Conservation (phyloP, 305 asterid genomes). For the Fraxinus ornus region DNA sequence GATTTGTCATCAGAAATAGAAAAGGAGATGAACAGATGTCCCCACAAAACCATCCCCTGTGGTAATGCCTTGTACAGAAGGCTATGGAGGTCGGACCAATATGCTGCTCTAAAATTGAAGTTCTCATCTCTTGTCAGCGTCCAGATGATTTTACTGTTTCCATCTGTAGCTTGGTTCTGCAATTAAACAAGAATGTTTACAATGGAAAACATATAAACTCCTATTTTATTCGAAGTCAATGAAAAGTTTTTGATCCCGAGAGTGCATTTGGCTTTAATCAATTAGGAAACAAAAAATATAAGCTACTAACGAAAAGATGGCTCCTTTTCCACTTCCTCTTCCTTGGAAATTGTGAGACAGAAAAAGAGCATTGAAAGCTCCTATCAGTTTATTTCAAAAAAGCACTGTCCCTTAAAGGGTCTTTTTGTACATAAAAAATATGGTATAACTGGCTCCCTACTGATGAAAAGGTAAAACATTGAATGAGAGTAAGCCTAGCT, state of each 20-base stretch:
- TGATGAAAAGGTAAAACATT: neutral
- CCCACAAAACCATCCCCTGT: slow-evolving; percentile 57
- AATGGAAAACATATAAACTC: neutral
- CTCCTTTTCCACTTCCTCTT: neutral
- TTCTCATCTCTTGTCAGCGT: slow-evolving; percentile 59
- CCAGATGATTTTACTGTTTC: slow-evolving; percentile 50
- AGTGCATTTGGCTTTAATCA: neutral
- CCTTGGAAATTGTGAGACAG: neutral
- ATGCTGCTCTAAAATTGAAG: slow-evolving; percentile 68
- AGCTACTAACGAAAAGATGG: neutral
- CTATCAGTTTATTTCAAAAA: neutral
- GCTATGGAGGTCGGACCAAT: slow-evolving; percentile 77
- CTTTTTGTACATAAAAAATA: neutral
- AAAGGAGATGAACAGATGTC: slow-evolving; percentile 53
- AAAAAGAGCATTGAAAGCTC: neutral
- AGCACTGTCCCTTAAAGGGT: neutral
- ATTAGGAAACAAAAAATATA: neutral
- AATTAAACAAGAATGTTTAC: slow-evolving; percentile 3
- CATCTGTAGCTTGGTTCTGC: slow-evolving; percentile 63
- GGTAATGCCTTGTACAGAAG: slow-evolving; percentile 57
- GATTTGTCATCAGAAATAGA: slow-evolving; percentile 41
- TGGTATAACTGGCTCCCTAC: neutral
- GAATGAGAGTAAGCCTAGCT: neutral
- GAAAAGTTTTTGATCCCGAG: neutral
- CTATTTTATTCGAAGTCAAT: neutral